Percentiles rank a stretch among this genome's conserved stretches.
These are phyloP conservation scores for Phtheirospermum japonicum DNA, from an alignment of 257 asterid genomes.

Conservation along the genomic window DNA sequence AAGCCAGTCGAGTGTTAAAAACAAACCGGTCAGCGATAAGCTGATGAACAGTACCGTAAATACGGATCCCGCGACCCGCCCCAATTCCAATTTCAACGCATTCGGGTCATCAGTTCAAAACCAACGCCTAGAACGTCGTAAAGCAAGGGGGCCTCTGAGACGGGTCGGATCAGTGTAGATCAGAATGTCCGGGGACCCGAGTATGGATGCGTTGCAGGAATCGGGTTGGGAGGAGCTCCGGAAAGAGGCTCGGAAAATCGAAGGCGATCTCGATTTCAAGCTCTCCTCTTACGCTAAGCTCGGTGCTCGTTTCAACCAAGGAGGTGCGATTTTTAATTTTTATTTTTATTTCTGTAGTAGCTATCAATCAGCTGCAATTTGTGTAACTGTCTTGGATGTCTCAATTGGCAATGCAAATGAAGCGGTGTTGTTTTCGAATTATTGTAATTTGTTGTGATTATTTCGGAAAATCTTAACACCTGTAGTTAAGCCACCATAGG, in stretches of 20 bases:
- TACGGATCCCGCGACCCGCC: constrained; percentile 26
- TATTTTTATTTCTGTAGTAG: neutral
- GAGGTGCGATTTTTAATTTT: constrained; percentile 34
- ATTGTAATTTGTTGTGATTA: neutral
- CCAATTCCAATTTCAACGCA: constrained; percentile 19
- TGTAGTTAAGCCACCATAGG: constrained; percentile 4
- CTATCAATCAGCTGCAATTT: neutral
- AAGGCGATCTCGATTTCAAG: constrained; percentile 97
- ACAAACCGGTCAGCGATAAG: constrained; percentile 4
- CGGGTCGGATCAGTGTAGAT: constrained; percentile 39
- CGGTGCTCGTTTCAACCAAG: constrained; percentile 87
- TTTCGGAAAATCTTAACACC: neutral
- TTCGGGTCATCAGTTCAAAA: constrained; percentile 14
- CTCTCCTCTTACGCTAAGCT: constrained; percentile 96
- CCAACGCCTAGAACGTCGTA: neutral
- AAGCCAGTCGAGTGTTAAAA: neutral
- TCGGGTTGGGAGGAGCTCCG: constrained; percentile 99
- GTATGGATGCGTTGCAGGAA: constrained; percentile 75
- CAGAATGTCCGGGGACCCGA: constrained; percentile 31
- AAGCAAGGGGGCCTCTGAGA: neutral
- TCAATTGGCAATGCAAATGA: neutral
- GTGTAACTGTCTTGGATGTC: neutral
- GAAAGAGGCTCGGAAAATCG: constrained; percentile 89
- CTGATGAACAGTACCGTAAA: constrained; percentile 10
- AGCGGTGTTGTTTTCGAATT: neutral